Evolutionary conservation across 2,329 filamentous ascomycete genomes (phyloP).

Genomic region (Arthrobotrys sinensis): DNA sequence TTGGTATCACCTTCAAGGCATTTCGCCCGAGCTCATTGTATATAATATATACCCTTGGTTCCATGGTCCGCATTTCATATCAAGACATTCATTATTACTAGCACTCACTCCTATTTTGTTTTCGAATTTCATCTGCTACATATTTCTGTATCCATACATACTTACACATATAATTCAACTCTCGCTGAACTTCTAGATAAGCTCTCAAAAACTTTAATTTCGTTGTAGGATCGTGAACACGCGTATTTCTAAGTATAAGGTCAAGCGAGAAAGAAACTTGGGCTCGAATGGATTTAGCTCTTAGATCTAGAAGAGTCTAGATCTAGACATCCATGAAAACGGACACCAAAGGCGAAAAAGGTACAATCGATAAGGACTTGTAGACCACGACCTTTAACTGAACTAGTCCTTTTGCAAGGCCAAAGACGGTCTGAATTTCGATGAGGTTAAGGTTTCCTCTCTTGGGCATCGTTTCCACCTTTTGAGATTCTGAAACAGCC

Average conservation of each 20-base stretch:
- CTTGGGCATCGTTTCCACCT: slow-evolving; percentile 14
- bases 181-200: not conserved
- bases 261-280: too few relatives aligned
- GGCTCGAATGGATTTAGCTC: too few relatives aligned
- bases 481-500: slow-evolving; percentile 43
- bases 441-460: slow-evolving; percentile 16
- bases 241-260: too few relatives aligned
- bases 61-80: slow-evolving; percentile 21
- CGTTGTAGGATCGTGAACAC: too few relatives aligned
- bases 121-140: slow-evolving; percentile 23
- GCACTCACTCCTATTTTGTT: slow-evolving; percentile 32
- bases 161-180: slow-evolving; percentile 3
- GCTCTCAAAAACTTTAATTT: too few relatives aligned
- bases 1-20: slow-evolving; percentile 5
- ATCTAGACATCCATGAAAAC: not conserved
- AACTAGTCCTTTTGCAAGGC: not conserved
- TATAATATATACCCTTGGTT: slow-evolving; percentile 35
- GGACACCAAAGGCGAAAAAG: too few relatives aligned
- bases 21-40: slow-evolving; percentile 22
- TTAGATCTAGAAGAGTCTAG: too few relatives aligned
- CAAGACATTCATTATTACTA: slow-evolving; percentile 21
- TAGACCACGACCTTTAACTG: too few relatives aligned
- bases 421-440: not conserved
- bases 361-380: slow-evolving; percentile 18
- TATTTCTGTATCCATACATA: slow-evolving; percentile 3